A percentile compares a stretch with the other conserved stretches of the same genome.
These are phyloP conservation scores for Pestalotiopsis sp. DNA, from an alignment of 2,329 filamentous ascomycete genomes.

Conservation along the genomic window DNA sequence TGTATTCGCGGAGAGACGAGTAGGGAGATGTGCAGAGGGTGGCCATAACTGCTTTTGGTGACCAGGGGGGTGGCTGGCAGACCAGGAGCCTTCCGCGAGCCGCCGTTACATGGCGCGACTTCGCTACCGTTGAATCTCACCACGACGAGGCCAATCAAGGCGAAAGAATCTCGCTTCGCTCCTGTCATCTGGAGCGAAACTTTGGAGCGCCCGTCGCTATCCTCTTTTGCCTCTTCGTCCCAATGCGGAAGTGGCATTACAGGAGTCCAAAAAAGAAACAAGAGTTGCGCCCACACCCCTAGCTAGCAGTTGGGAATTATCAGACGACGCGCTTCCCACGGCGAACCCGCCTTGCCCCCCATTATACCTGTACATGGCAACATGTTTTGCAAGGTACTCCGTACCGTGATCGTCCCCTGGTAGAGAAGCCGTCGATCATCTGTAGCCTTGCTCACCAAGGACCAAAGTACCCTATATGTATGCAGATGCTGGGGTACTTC, in stretches of 20 bases:
- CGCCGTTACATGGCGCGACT: background rate
- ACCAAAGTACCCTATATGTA: background rate
- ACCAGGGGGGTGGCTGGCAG: background rate
- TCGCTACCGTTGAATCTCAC: background rate
- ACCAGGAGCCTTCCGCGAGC: background rate
- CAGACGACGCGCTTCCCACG: background rate
- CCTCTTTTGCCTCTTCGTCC: background rate
- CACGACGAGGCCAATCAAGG: background rate
- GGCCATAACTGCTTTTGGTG: background rate
- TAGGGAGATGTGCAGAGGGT: background rate
- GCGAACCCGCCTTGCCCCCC: background rate
- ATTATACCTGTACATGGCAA: background rate
- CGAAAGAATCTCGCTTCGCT: background rate
- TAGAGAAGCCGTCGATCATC: background rate
- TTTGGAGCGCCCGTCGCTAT: background rate
- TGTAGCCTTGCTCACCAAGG: background rate
- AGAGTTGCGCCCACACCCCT: background rate
- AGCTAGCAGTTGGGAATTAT: background rate
- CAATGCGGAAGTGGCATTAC: background rate
- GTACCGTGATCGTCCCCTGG: background rate
- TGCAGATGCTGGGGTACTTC: background rate
- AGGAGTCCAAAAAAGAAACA: background rate
- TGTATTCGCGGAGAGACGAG: background rate
- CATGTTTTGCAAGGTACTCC: background rate
- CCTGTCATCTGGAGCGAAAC: background rate